A percentile compares a stretch with the other conserved stretches of the same genome.
Conservation (phyloP, 75 land plant genomes). For the Cunninghamia lanceolata region DNA sequence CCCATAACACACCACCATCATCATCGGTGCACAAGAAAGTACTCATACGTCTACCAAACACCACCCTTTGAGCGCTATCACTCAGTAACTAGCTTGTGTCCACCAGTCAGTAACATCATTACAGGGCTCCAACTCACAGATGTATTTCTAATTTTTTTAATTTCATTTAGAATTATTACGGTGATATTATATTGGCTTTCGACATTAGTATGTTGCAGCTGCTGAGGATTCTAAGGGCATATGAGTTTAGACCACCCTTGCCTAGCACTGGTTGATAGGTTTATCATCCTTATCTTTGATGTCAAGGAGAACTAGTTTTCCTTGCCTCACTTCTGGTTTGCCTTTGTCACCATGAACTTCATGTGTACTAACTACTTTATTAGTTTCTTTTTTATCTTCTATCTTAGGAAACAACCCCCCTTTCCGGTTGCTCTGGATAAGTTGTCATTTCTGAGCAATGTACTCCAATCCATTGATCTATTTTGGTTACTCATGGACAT, state of each 20-base stretch:
- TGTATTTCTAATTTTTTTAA: not conserved
- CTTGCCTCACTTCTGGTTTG: not conserved
- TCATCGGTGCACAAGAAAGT: not conserved
- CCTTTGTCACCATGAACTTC: not conserved
- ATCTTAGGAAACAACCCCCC: no score
- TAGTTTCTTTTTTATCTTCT: no score
- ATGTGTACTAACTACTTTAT: not conserved
- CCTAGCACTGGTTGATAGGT: not conserved
- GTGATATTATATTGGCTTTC: not conserved
- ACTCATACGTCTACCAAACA: not conserved
- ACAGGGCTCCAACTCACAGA: not conserved
- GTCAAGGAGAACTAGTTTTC: not conserved
- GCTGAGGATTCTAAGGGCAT: not conserved
- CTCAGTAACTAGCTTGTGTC: not conserved
- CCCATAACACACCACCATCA: not conserved
- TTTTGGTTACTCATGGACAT: not conserved
- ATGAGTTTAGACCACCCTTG: not conserved
- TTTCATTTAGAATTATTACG: no score
- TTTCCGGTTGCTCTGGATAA: no score
- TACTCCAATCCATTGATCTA: not conserved
- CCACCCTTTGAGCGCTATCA: not conserved
- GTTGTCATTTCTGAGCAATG: not conserved
- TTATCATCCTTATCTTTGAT: not conserved
- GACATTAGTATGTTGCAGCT: not conserved
- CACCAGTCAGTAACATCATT: not conserved